Evolutionary conservation across 2,329 filamentous ascomycete genomes (phyloP).

Genomic region (Penicillium corylophilum): DNA sequence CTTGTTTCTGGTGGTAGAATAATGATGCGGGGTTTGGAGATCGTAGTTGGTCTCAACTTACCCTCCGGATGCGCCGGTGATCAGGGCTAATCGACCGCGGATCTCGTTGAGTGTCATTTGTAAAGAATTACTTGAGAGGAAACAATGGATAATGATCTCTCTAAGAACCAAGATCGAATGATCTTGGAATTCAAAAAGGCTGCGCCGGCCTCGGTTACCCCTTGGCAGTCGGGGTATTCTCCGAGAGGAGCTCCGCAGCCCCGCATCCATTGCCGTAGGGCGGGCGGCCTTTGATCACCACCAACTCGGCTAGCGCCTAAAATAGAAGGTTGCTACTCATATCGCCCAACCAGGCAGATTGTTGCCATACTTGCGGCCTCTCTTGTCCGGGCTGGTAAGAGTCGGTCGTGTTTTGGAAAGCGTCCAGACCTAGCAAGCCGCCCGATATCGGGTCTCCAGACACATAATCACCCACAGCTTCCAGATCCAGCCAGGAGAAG

Average conservation of each 20-base stretch:
- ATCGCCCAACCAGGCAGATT: conserved; percentile 42
- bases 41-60: conserved; percentile 31
- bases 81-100: conserved; percentile 55
- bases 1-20: background rate
- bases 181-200: conserved; percentile 1
- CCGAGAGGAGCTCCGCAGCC: conserved; percentile 26
- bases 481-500: conserved; percentile 63
- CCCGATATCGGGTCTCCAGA: conserved; percentile 44
- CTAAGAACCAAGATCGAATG: background rate
- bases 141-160: background rate
- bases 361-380: conserved; percentile 38
- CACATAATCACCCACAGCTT: conserved; percentile 59
- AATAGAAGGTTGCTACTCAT: conserved; percentile 39
- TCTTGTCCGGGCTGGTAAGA: conserved; percentile 32
- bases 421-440: conserved; percentile 36
- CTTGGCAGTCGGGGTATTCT: conserved; percentile 24
- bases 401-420: conserved; percentile 33
- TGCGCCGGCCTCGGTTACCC: conserved; percentile 19
- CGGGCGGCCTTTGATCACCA: conserved; percentile 5
- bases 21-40: background rate
- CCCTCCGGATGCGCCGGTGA: conserved; percentile 64
- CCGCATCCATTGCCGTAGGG: conserved; percentile 23
- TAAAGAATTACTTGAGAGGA: background rate
- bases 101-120: conserved; percentile 45
- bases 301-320: conserved; percentile 12